Evolutionary conservation across 225 moss, liverwort and hornwort species (phyloP).

Genomic region (Marchantia polymorpha): DNA sequence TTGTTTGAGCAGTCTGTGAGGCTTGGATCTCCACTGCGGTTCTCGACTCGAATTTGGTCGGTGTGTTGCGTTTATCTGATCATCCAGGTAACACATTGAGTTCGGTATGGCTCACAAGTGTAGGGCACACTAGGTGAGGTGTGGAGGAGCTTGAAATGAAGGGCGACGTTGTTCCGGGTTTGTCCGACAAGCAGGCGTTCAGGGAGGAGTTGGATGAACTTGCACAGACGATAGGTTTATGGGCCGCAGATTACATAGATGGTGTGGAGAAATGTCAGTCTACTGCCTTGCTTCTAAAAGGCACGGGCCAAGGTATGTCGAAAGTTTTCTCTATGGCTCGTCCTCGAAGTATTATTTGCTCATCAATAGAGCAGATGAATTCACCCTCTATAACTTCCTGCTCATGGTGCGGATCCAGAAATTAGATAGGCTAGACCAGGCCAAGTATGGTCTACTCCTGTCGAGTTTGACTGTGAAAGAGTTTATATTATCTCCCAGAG

Average conservation of each 20-base stretch:
- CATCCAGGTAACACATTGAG: no score
- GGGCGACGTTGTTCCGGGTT: constrained; percentile 5
- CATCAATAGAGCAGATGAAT: background rate
- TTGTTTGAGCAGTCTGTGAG: no score
- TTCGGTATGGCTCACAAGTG: no score
- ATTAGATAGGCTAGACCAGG: background rate
- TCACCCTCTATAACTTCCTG: background rate
- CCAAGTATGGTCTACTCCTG: no score
- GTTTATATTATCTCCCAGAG: background rate
- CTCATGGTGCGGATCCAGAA: background rate
- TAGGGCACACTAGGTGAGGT: background rate
- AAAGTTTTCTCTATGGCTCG: background rate
- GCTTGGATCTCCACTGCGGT: no score
- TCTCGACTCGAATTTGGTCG: no score
- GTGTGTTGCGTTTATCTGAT: no score
- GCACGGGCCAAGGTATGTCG: constrained; percentile 26
- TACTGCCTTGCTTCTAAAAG: constrained; percentile 31
- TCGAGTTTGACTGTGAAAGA: background rate
- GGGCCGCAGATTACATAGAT: constrained; percentile 27
- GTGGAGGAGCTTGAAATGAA: constrained; percentile 51
- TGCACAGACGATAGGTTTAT: constrained; percentile 1
- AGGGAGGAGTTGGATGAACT: constrained; percentile 18
- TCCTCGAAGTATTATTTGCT: background rate
- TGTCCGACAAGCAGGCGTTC: constrained; percentile 23
- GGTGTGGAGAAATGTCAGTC: constrained; percentile 22